These are phyloP conservation scores for Hyparrhenia diplandra DNA, from an alignment of 176 grass and related monocot species.

Conservation along the genomic window DNA sequence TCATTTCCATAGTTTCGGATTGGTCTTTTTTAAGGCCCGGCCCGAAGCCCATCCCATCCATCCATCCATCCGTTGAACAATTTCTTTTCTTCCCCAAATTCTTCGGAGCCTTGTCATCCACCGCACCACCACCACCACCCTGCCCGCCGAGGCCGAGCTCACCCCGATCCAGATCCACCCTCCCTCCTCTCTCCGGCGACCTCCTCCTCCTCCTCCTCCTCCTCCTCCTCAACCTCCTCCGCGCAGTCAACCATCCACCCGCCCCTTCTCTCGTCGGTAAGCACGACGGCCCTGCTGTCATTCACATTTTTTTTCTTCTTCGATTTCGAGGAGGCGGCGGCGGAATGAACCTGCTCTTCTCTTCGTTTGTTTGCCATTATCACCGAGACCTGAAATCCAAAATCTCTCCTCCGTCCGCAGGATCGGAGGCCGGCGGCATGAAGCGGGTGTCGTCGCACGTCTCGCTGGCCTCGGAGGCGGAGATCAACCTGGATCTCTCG, in stretches of 20 bases:
- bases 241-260: neutral
- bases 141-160: neutral
- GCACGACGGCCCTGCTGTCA: neutral
- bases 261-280: neutral
- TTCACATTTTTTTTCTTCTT: no score
- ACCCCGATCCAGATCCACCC: constrained; percentile 19
- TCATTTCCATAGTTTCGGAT: no score
- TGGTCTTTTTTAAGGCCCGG: constrained; percentile 28
- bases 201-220: neutral
- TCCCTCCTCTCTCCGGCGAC: neutral
- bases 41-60: neutral
- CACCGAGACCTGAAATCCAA: no score
- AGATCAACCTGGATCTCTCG: constrained; percentile 66
- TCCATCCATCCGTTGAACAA: neutral
- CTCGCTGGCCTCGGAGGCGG: constrained; percentile 60
- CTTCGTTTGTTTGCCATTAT: neutral
- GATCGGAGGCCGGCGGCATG: constrained; percentile 39
- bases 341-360: no score
- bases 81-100: constrained; percentile 8
- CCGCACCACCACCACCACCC: no score
- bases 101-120: neutral
- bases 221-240: no score
- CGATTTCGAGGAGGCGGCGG: no score
- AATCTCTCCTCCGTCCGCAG: no score
- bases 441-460: constrained; percentile 53